A percentile compares a stretch with the other conserved stretches of the same genome.
These are phyloP conservation scores for Coemansia sp. DNA, from an alignment of 192 early-diverging fungal species.

Conservation along the genomic window DNA sequence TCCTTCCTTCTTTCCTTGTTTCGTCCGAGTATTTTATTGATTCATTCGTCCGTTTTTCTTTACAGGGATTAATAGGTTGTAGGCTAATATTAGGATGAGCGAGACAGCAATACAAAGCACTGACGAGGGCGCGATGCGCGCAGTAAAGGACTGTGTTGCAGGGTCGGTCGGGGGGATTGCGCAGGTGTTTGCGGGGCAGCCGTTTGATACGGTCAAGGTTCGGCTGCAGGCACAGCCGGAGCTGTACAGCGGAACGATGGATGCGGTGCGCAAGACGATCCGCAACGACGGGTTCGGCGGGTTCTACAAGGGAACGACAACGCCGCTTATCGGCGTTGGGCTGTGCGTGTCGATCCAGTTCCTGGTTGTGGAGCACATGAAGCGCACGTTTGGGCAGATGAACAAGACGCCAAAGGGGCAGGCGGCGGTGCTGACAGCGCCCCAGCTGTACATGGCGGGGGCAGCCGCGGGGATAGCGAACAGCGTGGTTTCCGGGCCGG, in stretches of 20 bases:
- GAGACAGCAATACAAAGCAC: not conserved
- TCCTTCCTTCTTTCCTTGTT: not conserved
- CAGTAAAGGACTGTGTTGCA: conserved; percentile 73
- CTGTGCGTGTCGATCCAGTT: conserved; percentile 99
- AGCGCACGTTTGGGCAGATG: conserved; percentile 68
- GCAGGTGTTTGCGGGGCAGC: conserved; percentile 79
- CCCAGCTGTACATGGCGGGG: conserved; percentile 85
- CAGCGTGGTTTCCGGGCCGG: conserved; percentile 85
- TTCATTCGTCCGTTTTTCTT: not conserved
- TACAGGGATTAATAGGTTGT: not conserved
- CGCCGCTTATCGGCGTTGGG: conserved; percentile 91
- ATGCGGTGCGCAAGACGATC: conserved; percentile 84
- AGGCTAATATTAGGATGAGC: not conserved
- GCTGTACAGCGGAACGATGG: conserved; percentile 79
- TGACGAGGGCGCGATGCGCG: conserved; percentile 53
- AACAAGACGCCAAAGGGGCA: conserved; percentile 58
- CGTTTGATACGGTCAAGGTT: conserved; percentile 83
- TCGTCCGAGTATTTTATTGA: not conserved
- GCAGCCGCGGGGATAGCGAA: conserved; percentile 86
- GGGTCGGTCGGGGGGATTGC: conserved; percentile 75
- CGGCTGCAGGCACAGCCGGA: conserved; percentile 91
- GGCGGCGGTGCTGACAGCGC: conserved; percentile 59
- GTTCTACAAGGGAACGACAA: conserved; percentile 94
- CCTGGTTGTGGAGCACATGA: conserved; percentile 81
- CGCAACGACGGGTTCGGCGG: conserved; percentile 77